Evolutionary conservation across 345 rosid species (phyloP).

Genomic region (Gynandropsis gynandra): DNA sequence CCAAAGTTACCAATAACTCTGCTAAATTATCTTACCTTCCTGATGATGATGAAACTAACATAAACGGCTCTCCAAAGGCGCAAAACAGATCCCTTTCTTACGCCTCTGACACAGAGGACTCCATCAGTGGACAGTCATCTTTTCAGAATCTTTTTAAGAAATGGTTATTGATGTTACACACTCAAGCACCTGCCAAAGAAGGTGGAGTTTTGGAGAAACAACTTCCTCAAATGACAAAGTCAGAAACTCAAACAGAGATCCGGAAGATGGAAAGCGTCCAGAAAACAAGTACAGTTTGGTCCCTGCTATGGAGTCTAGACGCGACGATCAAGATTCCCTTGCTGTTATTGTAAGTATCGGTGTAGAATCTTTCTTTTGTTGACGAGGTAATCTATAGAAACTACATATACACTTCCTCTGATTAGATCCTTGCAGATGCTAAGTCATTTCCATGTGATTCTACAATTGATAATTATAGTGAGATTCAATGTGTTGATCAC

Average conservation of each 20-base stretch:
- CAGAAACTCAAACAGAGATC: slow-evolving; percentile 31
- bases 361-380: background rate
- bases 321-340: slow-evolving; percentile 63
- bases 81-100: slow-evolving; percentile 53
- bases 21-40: slow-evolving; percentile 63
- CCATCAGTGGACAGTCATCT: slow-evolving; percentile 54
- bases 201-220: slow-evolving; percentile 49
- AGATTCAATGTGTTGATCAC: no score
- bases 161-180: slow-evolving; percentile 58
- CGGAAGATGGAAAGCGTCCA: slow-evolving; percentile 29
- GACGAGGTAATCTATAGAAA: background rate
- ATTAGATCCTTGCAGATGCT: no score
- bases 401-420: no score
- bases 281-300: slow-evolving; percentile 31
- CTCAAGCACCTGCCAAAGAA: slow-evolving; percentile 46
- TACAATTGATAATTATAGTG: no score
- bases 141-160: slow-evolving; percentile 69
- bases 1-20: slow-evolving; percentile 46
- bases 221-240: slow-evolving; percentile 30
- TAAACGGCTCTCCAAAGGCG: slow-evolving; percentile 47
- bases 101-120: slow-evolving; percentile 51
- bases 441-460: no score
- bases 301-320: slow-evolving; percentile 59
- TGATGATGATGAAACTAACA: slow-evolving; percentile 49
- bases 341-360: slow-evolving; percentile 64